Percentiles rank a stretch among this genome's conserved stretches.
Evolutionary conservation across 148 eudicot species (phyloP).

Genomic region (Cornus controversa): DNA sequence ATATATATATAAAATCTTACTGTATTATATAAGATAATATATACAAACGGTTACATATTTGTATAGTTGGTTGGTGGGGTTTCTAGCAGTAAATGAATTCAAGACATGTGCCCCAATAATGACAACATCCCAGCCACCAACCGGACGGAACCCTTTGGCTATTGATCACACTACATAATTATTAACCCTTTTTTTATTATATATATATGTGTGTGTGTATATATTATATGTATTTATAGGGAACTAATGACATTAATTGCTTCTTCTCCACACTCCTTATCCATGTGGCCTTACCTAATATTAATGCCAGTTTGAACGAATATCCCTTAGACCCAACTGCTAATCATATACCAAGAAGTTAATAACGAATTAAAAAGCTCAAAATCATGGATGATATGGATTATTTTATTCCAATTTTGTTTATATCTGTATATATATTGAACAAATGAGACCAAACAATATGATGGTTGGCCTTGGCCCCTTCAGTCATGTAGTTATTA

Average conservation of each 20-base stretch:
- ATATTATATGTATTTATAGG: not conserved
- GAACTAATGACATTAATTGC: not conserved
- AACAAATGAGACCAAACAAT: not conserved
- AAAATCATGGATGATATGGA: not conserved
- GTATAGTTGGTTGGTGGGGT: slow-evolving; percentile 16
- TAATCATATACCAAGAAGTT: not conserved
- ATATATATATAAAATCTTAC: too few species aligned
- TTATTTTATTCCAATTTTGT: not conserved
- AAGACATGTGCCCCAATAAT: slow-evolving; percentile 27
- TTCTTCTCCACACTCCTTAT: not conserved
- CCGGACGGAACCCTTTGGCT: not conserved
- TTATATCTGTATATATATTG: not conserved
- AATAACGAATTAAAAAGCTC: not conserved
- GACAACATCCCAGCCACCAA: slow-evolving; percentile 17
- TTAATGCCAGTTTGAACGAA: not conserved
- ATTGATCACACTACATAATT: slow-evolving; percentile 5
- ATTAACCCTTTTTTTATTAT: not conserved
- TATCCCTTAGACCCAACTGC: slow-evolving; percentile 5
- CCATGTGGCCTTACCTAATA: slow-evolving; percentile 6
- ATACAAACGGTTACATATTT: not conserved
- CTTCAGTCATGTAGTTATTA: too few species aligned
- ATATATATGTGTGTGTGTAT: not conserved
- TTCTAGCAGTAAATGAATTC: slow-evolving; percentile 19
- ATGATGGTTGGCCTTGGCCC: not conserved
- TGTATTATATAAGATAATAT: too few species aligned